phyloP scores from a whole-genome alignment of 1,284 basidiomycete species.

The Ceratobasidium sp. region DNA sequence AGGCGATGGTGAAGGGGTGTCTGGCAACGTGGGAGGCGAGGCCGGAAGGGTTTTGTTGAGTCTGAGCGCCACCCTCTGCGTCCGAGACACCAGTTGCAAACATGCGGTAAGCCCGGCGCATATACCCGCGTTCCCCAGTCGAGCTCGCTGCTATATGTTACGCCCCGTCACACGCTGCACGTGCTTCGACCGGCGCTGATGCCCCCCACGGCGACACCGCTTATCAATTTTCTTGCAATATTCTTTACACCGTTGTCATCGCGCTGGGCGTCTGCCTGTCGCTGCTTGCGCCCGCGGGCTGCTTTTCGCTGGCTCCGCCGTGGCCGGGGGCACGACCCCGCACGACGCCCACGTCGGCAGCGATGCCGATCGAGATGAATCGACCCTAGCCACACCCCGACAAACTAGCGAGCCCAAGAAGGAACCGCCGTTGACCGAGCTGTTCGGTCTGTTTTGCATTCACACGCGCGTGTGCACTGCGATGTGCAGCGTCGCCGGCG shows the following conservation, averaged over 20 bases:
- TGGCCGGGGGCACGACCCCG: not conserved
- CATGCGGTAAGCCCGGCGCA: slow-evolving; percentile 18
- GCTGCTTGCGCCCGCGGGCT: no score
- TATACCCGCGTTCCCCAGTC: slow-evolving; percentile 4
- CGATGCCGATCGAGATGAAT: slow-evolving; percentile 15
- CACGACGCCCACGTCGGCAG: not conserved
- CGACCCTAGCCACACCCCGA: slow-evolving; percentile 22
- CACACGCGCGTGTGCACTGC: not conserved
- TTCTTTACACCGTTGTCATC: no score
- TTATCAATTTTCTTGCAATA: no score
- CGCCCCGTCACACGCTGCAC: not conserved
- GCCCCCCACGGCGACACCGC: not conserved
- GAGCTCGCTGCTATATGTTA: not conserved
- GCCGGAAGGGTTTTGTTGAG: slow-evolving; percentile 8
- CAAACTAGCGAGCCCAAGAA: slow-evolving; percentile 22
- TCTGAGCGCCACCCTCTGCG: slow-evolving; percentile 14
- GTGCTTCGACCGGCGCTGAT: not conserved
- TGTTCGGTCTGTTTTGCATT: slow-evolving; percentile 1
- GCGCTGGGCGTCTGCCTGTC: slow-evolving; percentile 14
- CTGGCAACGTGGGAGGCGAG: slow-evolving; percentile 20
- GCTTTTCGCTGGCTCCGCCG: no score
- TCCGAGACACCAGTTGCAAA: slow-evolving; percentile 1
- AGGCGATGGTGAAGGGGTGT: slow-evolving; percentile 1
- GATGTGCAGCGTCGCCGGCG: not conserved
- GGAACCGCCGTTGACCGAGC: slow-evolving; percentile 2